Percentiles rank a stretch among this genome's conserved stretches.
Conservation (phyloP, 2,329 filamentous ascomycete genomes). For the Neophaeococcomyces aloes region DNA sequence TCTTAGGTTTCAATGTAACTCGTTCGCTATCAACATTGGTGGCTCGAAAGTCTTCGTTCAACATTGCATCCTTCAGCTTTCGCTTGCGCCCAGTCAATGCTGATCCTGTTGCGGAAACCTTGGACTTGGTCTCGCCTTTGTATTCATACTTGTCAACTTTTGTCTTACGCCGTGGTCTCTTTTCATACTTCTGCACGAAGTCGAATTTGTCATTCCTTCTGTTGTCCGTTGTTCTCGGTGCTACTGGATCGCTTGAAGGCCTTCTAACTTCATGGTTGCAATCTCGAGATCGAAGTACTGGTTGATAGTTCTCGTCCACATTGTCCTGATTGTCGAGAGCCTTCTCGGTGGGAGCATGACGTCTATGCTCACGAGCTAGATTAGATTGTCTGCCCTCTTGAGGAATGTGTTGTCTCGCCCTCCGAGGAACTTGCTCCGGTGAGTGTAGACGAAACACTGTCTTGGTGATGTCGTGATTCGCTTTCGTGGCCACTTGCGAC, state of each 20-base stretch:
- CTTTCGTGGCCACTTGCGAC: no score
- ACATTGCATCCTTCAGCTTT: conserved; percentile 7
- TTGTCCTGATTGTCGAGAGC: no score
- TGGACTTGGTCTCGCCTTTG: conserved; percentile 6
- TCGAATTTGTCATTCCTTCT: conserved; percentile 4
- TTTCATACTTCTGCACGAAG: conserved; percentile 15
- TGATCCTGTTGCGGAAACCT: background rate
- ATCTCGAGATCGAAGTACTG: no score
- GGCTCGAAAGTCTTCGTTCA: conserved; percentile 18
- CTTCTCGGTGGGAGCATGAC: no score
- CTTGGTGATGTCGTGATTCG: no score
- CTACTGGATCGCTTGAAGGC: no score
- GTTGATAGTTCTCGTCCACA: no score
- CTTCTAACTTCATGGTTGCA: no score
- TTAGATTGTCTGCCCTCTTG: no score
- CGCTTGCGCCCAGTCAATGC: conserved; percentile 3
- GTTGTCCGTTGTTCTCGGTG: background rate
- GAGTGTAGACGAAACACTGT: no score
- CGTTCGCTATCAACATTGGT: conserved; percentile 17
- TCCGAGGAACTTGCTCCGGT: background rate
- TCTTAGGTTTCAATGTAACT: conserved; percentile 15
- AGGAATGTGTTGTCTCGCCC: background rate
- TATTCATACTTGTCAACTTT: conserved; percentile 18
- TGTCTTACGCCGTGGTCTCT: conserved; percentile 17
- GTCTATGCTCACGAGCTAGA: no score